phyloP scores from a whole-genome alignment of 805 yeast genomes.

The Myxozyma neotropica region DNA sequence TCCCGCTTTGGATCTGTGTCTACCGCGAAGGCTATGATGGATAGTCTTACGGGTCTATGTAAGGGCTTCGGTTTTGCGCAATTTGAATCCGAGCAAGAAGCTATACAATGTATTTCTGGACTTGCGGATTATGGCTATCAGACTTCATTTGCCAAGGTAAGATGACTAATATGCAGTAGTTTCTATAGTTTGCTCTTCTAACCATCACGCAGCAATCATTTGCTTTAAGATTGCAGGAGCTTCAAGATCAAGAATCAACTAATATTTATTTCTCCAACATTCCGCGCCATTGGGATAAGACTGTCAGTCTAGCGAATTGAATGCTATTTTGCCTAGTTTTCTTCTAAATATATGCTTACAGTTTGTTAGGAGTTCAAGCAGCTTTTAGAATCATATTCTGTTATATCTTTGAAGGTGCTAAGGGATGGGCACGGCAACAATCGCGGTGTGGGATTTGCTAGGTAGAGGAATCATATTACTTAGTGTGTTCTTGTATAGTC shows the following conservation, averaged over 20 bases:
- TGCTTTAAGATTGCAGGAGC: conserved; percentile 32
- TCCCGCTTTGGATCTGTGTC: conserved; percentile 50
- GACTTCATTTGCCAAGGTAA: conserved; percentile 36
- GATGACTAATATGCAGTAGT: neutral
- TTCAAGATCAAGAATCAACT: conserved; percentile 34
- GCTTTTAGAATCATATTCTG: conserved; percentile 24
- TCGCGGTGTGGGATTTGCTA: conserved; percentile 37
- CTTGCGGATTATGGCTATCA: conserved; percentile 36
- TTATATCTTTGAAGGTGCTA: conserved; percentile 33
- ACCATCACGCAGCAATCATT: conserved; percentile 27
- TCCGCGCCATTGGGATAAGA: conserved; percentile 35
- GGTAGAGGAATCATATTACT: conserved; percentile 19
- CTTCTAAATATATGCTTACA: neutral
- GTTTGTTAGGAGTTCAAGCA: conserved; percentile 29
- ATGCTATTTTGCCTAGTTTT: neutral
- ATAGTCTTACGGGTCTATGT: conserved; percentile 32
- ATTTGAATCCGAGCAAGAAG: conserved; percentile 40
- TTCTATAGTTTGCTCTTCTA: neutral
- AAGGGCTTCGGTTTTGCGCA: conserved; percentile 49
- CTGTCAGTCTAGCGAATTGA: conserved; percentile 8
- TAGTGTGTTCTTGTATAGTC: neutral
- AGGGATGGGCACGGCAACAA: conserved; percentile 34
- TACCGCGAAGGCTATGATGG: conserved; percentile 56
- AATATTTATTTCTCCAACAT: conserved; percentile 36
- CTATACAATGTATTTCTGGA: conserved; percentile 34